These are phyloP conservation scores for Coemansia sp. DNA, from an alignment of 192 early-diverging fungal species.

Conservation along the genomic window DNA sequence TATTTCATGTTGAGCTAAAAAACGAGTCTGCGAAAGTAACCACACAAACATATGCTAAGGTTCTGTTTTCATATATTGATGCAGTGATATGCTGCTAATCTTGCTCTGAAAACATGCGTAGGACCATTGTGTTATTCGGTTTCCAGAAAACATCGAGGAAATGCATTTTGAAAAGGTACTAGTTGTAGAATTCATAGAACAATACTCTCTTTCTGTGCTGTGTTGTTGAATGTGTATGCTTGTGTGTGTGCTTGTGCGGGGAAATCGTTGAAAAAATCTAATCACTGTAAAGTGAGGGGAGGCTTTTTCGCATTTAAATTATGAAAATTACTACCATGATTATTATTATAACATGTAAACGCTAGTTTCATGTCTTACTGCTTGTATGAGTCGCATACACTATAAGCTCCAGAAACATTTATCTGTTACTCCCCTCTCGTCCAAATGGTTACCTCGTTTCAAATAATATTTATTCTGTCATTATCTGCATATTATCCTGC, in stretches of 20 bases:
- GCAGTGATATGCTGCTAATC: neutral
- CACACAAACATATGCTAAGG: too few species aligned
- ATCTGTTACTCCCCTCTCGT: neutral
- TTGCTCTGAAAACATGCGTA: neutral
- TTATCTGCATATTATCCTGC: neutral
- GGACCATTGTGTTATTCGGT: slow-evolving; percentile 3
- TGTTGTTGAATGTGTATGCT: neutral
- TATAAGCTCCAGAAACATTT: neutral
- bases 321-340: neutral
- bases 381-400: neutral
- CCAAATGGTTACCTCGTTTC: neutral
- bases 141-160: slow-evolving; percentile 12
- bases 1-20: neutral
- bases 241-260: neutral
- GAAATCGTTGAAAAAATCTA: neutral
- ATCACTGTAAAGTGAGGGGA: neutral
- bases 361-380: slow-evolving; percentile 4
- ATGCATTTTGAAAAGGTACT: slow-evolving; percentile 50
- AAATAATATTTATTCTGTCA: neutral
- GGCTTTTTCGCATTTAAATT: neutral
- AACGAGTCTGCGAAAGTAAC: too few species aligned
- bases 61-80: too few species aligned
- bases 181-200: too few species aligned
- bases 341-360: neutral
- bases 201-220: neutral